Evolutionary conservation across 2,329 filamentous ascomycete genomes (phyloP), one percentile per base, ranked within the genome.

Genomic region (Fusarium circinatum): DNA sequence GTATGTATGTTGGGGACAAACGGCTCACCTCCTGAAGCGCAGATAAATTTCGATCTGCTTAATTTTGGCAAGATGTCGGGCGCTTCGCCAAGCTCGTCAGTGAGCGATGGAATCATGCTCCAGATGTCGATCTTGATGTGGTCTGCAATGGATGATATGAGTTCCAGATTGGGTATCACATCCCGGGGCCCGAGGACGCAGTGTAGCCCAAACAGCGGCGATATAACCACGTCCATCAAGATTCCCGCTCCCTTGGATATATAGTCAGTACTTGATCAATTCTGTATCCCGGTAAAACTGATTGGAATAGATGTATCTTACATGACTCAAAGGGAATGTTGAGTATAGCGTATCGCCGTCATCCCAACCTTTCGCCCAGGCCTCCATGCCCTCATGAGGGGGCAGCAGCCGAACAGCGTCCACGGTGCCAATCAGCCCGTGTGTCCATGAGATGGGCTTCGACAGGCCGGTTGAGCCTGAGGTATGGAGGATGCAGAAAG

Each of bases 381-480:
- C 80, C 5, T 59, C 61, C 34, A 81, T 77, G 0, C 82, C 82
- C 2, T 82, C 76, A 3, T 74, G 70, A 22, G 78, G 76, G 0
- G 82, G 81, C 1, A 84, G 75, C 4, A 82, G 65, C 11, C 80
- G 76, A 4, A 83, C 73, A 4, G 81, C 81, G 65, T 86, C 84
- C 74, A 83, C 78, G 0, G 81, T 80, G 1, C 76, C 78, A 8
- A 80, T 76, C 20, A 80, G 39, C 1, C 68, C 78, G 62, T 86
- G 80, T 8, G 80, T 78, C 71, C 79, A 78, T 5, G 74, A 59
- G 22, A 85, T 82, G 0, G 82, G 83, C 57, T 85, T 85, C 4
- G 83, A 83, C 0, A 83, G 58, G 10, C 84, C 84, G 3, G 84
- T 86, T 3, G 82, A 80, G 3, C 84, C 84, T 8, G 83, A 85